phyloP scores from a whole-genome alignment of 2,329 filamentous ascomycete species.

The Colletotrichum costaricense region DNA sequence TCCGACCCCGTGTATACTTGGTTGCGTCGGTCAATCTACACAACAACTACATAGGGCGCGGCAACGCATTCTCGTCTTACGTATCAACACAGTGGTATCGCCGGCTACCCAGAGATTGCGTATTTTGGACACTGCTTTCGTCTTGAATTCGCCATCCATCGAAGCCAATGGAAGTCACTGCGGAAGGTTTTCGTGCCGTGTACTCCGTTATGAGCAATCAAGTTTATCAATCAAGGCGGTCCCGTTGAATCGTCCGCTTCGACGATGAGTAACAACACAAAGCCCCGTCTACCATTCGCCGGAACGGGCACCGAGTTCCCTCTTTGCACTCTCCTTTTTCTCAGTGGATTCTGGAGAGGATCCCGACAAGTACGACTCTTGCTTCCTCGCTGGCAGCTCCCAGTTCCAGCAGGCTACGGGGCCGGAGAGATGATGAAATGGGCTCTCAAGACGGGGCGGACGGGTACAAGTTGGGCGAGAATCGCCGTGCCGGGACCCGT shows the following conservation, averaged over 20 bases:
- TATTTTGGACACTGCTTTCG: background rate
- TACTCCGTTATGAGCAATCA: background rate
- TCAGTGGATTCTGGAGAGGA: background rate
- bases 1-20: background rate
- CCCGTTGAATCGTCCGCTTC: background rate
- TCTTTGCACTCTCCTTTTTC: conserved; percentile 4
- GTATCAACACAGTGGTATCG: background rate
- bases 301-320: conserved; percentile 3
- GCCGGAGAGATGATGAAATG: background rate
- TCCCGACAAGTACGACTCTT: conserved; percentile 5
- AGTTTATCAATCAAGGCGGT: conserved; percentile 1
- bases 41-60: background rate
- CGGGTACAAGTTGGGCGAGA: background rate
- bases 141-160: background rate
- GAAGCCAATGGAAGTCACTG: conserved; percentile 5
- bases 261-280: conserved; percentile 12
- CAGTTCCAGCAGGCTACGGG: conserved; percentile 13
- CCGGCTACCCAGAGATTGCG: background rate
- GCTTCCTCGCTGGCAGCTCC: conserved; percentile 13
- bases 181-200: background rate
- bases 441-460: conserved; percentile 11
- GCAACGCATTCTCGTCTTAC: background rate
- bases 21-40: background rate
- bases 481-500: conserved; percentile 2
- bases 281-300: background rate